These are phyloP conservation scores for Cyberlindnera veronae DNA, from an alignment of 805 yeast genomes.

Conservation along the genomic window DNA sequence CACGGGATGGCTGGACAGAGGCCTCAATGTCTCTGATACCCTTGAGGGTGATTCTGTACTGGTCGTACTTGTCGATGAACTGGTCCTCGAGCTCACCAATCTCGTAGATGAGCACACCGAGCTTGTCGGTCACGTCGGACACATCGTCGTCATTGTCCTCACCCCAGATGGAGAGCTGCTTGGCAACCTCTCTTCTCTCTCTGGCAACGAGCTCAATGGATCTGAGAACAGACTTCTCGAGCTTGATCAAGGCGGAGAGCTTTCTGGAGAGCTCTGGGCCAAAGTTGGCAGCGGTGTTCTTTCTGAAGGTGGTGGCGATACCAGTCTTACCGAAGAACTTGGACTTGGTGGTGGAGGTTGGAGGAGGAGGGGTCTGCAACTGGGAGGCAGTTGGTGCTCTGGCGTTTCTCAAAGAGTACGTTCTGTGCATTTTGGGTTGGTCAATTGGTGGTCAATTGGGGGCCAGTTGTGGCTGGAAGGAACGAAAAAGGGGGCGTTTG, in stretches of 20 bases:
- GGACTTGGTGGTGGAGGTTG: slow-evolving; percentile 69
- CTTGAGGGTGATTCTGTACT: slow-evolving; percentile 93
- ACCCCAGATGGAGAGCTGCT: slow-evolving; percentile 97
- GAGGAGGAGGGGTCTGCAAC: slow-evolving; percentile 77
- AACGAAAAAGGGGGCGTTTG: neutral
- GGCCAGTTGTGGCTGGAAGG: too few relatives aligned
- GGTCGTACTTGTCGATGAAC: slow-evolving; percentile 96
- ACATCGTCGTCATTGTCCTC: slow-evolving; percentile 97
- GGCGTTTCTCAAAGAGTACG: slow-evolving; percentile 72
- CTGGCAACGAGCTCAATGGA: slow-evolving; percentile 88
- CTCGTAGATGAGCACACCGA: slow-evolving; percentile 93
- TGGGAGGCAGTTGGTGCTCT: slow-evolving; percentile 85
- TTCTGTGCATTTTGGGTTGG: slow-evolving; percentile 65
- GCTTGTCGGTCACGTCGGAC: slow-evolving; percentile 93
- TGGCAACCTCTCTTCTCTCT: slow-evolving; percentile 95
- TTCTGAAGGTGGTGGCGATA: slow-evolving; percentile 67
- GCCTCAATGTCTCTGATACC: slow-evolving; percentile 95
- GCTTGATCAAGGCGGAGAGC: slow-evolving; percentile 86
- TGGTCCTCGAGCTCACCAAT: slow-evolving; percentile 98
- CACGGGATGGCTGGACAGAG: slow-evolving; percentile 97
- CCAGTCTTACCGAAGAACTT: slow-evolving; percentile 75
- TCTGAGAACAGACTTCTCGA: slow-evolving; percentile 95
- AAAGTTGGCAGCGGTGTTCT: slow-evolving; percentile 82
- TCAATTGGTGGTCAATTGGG: neutral
- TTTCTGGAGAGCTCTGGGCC: slow-evolving; percentile 96